Evolutionary conservation across 352 stramenopile species (phyloP).

Genomic region (Globisporangium paddicum): DNA sequence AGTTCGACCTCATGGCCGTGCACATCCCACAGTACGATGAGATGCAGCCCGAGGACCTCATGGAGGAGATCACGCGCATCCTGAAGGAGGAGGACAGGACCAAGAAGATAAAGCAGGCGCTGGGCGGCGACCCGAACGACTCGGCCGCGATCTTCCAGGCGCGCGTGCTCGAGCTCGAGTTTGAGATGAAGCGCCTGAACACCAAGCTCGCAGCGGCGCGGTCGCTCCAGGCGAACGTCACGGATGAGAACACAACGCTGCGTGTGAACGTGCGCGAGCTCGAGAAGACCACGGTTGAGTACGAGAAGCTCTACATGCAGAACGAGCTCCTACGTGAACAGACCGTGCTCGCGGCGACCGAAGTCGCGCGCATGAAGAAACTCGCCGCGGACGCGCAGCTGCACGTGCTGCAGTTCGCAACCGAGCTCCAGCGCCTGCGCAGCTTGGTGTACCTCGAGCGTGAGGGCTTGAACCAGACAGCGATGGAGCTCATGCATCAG

Average conservation of each 20-base stretch:
- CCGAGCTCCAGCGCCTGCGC: slow-evolving; percentile 38
- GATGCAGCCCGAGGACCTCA: slow-evolving; percentile 41
- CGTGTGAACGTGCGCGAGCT: slow-evolving; percentile 42
- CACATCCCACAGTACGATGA: slow-evolving; percentile 68
- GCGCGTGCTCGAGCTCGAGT: slow-evolving; percentile 62
- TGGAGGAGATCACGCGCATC: slow-evolving; percentile 52
- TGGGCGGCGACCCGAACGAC: slow-evolving; percentile 15
- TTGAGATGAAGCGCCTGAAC: slow-evolving; percentile 58
- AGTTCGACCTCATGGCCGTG: slow-evolving; percentile 75
- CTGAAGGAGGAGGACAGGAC: slow-evolving; percentile 48
- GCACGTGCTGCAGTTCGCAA: slow-evolving; percentile 28
- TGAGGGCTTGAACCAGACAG: slow-evolving; percentile 23
- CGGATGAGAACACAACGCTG: slow-evolving; percentile 62
- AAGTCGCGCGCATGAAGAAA: slow-evolving; percentile 42
- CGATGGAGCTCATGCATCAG: slow-evolving; percentile 36
- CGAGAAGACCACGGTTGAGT: slow-evolving; percentile 43
- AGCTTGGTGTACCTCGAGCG: slow-evolving; percentile 32
- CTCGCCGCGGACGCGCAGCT: slow-evolving; percentile 22
- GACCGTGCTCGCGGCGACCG: slow-evolving; percentile 30
- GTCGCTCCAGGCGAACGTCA: slow-evolving; percentile 54
- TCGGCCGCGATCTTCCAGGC: slow-evolving; percentile 47
- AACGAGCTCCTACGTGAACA: slow-evolving; percentile 62
- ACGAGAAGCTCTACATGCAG: slow-evolving; percentile 45
- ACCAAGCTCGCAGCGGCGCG: slow-evolving; percentile 54
- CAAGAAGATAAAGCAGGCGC: slow-evolving; percentile 20